phyloP scores from a whole-genome alignment of 2,329 filamentous ascomycete species.

The Epichloe sibirici region DNA sequence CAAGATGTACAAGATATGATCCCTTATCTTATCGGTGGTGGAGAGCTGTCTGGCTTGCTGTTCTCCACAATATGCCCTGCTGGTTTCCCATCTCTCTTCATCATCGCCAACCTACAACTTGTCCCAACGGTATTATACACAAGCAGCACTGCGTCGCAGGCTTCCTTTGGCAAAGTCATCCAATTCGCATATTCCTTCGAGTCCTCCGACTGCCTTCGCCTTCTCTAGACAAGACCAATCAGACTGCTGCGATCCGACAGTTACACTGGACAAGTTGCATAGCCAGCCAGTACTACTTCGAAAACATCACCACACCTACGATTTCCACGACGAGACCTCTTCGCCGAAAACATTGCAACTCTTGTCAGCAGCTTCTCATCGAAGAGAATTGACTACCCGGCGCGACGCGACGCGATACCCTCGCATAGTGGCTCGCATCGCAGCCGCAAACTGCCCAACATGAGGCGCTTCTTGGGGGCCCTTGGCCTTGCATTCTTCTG shows the following conservation, averaged over 20 bases:
- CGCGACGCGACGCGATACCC: neutral
- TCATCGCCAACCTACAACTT: no score
- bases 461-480: conserved; percentile 42
- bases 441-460: conserved; percentile 20
- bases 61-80: no score
- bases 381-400: neutral
- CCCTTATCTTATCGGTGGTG: neutral
- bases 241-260: neutral
- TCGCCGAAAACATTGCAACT: neutral
- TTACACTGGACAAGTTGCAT: neutral
- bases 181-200: neutral
- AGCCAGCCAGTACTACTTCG: neutral
- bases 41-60: neutral
- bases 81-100: no score
- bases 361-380: neutral
- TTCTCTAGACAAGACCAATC: neutral
- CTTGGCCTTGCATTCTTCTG: conserved; percentile 39
- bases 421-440: neutral
- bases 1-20: neutral
- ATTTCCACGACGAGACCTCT: neutral
- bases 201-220: neutral
- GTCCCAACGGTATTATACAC: no score
- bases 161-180: neutral
- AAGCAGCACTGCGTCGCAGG: neutral
- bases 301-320: neutral